phyloP scores from a whole-genome alignment of 1,284 basidiomycete species.

The Fistulina hepatica region DNA sequence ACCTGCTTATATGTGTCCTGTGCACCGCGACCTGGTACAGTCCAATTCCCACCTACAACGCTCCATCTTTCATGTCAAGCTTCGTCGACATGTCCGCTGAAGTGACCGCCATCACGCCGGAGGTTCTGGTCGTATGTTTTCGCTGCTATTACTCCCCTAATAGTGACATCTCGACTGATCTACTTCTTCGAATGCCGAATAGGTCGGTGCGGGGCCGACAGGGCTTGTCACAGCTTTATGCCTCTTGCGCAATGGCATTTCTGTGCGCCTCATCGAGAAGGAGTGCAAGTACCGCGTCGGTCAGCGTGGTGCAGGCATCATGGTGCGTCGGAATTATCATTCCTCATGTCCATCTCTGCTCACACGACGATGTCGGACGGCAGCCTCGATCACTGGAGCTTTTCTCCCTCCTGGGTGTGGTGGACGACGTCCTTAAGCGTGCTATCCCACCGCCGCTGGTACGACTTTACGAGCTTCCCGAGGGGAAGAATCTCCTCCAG shows the following conservation, averaged over 20 bases:
- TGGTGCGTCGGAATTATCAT: conserved; percentile 33
- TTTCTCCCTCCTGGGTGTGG: conserved; percentile 12
- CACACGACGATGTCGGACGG: neutral
- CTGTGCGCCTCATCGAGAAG: conserved; percentile 15
- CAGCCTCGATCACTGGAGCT: conserved; percentile 15
- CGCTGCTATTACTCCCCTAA: too few relatives aligned
- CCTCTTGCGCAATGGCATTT: conserved; percentile 12
- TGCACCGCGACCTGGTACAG: too few relatives aligned
- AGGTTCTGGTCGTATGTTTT: neutral
- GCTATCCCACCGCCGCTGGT: conserved; percentile 11
- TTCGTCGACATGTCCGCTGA: too few relatives aligned
- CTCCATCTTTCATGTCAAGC: too few relatives aligned
- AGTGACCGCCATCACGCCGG: neutral
- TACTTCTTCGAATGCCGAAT: too few relatives aligned
- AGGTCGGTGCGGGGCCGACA: conserved; percentile 9
- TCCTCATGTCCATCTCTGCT: neutral
- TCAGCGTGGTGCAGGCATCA: conserved; percentile 12
- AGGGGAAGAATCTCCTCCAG: conserved; percentile 1
- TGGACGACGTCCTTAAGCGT: conserved; percentile 8
- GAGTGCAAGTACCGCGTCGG: conserved; percentile 9
- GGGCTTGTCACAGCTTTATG: conserved; percentile 12
- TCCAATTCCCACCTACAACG: too few relatives aligned
- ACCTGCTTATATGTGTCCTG: too few relatives aligned
- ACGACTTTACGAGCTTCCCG: conserved; percentile 3
- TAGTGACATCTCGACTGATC: too few relatives aligned